phyloP scores from a whole-genome alignment of 2,329 filamentous ascomycete species.

The Phialophora tarda region DNA sequence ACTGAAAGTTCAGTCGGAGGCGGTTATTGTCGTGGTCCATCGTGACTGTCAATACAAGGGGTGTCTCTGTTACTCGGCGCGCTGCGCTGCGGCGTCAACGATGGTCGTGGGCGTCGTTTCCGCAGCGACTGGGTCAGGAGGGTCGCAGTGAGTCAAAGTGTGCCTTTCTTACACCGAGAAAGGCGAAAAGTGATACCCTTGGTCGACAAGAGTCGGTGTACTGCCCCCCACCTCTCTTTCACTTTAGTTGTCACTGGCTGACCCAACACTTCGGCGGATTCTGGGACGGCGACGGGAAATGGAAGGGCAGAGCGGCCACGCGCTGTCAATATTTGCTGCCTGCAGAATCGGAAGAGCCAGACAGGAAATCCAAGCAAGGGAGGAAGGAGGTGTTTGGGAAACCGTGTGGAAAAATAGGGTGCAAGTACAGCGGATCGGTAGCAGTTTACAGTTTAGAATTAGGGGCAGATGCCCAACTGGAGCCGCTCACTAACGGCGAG shows the following conservation, averaged over 20 bases:
- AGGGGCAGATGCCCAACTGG: slow-evolving; percentile 20
- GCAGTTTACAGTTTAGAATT: slow-evolving; percentile 17
- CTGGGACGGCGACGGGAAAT: not conserved
- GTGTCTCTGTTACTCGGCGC: not conserved
- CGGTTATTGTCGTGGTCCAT: slow-evolving; percentile 66
- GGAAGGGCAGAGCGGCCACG: not conserved
- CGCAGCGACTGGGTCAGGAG: slow-evolving; percentile 13
- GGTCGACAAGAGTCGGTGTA: slow-evolving; percentile 23
- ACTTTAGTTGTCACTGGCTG: not conserved
- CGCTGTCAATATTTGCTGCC: not conserved
- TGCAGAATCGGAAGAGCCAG: not conserved
- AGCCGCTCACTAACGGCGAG: slow-evolving; percentile 22
- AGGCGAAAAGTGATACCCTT: slow-evolving; percentile 4
- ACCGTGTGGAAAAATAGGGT: slow-evolving; percentile 19
- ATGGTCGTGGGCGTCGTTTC: slow-evolving; percentile 10
- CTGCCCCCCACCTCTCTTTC: not conserved
- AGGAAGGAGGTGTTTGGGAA: slow-evolving; percentile 4
- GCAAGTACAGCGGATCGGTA: slow-evolving; percentile 14
- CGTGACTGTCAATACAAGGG: slow-evolving; percentile 4
- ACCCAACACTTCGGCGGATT: not conserved
- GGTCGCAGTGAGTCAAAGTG: not conserved
- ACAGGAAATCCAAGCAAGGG: not conserved
- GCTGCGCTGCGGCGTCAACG: slow-evolving; percentile 9
- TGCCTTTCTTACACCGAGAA: not conserved
- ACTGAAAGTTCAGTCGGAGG: slow-evolving; percentile 56